Evolutionary conservation across 331 rosid species (phyloP), one percentile per base, ranked within the genome.

Genomic region (Quercus lobata): DNA sequence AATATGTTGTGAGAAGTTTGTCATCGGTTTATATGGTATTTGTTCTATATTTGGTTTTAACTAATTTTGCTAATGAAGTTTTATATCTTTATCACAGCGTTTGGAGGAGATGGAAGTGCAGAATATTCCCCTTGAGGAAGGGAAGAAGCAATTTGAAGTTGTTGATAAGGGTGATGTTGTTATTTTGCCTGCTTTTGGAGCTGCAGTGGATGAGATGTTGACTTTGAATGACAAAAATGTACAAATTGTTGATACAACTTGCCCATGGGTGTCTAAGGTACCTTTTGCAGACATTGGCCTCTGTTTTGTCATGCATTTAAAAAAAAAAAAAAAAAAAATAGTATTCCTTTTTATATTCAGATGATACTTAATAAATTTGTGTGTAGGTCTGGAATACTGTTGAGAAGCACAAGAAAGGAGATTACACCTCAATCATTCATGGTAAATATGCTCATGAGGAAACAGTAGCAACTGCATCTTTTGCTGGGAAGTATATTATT

Each of bases 191-290:
- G 98, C 99, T 69, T 96, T 96, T 41, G 99, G 99, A 62, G 99
- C 99, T 14, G 97, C 90, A 4, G 97, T 96, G 75, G 99, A 96
- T 71, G 99, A 96, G 87, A 93, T 96, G 99, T 77, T 93, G 89
- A 49, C 84, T 73, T 85, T 96, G 87, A 91, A 88, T 30, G 34
- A 30, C 34, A 30, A 30, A 30, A 30, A 30, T 30, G 34, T 30
- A 30, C 34, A 30, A 30, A 30, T 30, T 30, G 34, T 30, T 30
- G 34, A 30, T 30, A 30, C 34, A 4, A 30, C 34, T 0, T 30
- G 99, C 73, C 98, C 99, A 16, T 93, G 99, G 99, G 99, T 96
- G 77, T 87, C 99, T 24, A 96, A 96, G 99, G 99, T 96, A 73
- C 41, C 29, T 34, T 63, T 35, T 63, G 49, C 18, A 6, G 53